Conservation (phyloP, 495 filamentous ascomycete genomes). For the Clohesyomyces aquaticus region DNA sequence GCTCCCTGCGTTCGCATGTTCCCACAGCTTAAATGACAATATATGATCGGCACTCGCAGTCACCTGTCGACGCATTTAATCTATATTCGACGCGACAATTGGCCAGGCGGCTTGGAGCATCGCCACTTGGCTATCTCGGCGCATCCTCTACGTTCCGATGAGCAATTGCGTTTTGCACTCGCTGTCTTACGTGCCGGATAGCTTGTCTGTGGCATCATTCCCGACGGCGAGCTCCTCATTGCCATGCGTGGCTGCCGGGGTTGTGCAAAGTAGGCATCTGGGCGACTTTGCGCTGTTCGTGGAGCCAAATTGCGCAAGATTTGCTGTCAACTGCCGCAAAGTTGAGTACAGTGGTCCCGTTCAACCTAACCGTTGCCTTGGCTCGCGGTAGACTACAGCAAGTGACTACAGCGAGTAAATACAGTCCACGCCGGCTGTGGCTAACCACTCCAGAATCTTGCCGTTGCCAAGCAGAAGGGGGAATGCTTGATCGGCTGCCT, state of each 20-base stretch:
- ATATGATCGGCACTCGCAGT: slow-evolving; percentile 17
- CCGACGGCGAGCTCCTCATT: neutral
- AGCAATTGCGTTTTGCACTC: slow-evolving; percentile 8
- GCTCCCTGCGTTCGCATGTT: slow-evolving; percentile 11
- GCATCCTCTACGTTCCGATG: neutral
- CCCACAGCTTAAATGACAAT: slow-evolving; percentile 11
- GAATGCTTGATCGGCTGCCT: slow-evolving; percentile 9
- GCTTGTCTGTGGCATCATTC: neutral
- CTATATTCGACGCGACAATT: slow-evolving; percentile 16
- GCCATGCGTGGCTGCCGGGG: neutral
- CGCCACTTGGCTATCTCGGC: neutral
- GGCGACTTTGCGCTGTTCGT: neutral
- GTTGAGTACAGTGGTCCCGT: neutral
- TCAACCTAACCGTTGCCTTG: neutral
- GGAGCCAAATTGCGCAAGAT: neutral
- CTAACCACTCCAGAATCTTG: slow-evolving; percentile 17
- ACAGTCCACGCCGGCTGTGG: slow-evolving; percentile 16
- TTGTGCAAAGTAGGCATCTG: neutral
- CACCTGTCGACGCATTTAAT: slow-evolving; percentile 16
- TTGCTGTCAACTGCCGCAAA: slow-evolving; percentile 8
- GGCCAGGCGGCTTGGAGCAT: neutral
- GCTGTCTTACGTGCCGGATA: slow-evolving; percentile 14
- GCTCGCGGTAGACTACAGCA: slow-evolving; percentile 15
- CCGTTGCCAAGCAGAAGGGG: slow-evolving; percentile 30
- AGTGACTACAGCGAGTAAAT: slow-evolving; percentile 15